Conservation (phyloP, 768 basidiomycete species). For the Rhodotorula sphaerocarpa region DNA sequence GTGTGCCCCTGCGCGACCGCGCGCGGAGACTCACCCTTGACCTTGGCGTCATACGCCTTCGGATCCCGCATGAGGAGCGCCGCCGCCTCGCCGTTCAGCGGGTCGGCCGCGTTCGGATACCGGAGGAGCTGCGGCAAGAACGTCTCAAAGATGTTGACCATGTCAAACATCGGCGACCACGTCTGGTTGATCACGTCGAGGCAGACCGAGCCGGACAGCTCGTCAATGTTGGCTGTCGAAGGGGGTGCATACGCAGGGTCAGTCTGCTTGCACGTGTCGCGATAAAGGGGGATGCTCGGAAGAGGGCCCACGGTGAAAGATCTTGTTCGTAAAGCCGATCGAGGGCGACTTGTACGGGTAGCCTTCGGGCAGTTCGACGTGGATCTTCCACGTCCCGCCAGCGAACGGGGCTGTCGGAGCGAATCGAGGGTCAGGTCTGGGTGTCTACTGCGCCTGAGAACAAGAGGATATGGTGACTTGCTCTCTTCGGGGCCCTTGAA, state of each 20-base stretch:
- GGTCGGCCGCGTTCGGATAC: conserved; percentile 97
- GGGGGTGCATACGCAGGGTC: too few relatives aligned
- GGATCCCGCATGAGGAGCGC: conserved; percentile 95
- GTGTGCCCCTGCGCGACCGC: too few relatives aligned
- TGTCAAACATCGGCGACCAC: conserved; percentile 99
- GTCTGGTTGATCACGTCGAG: conserved; percentile 98
- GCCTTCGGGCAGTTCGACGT: conserved; percentile 95
- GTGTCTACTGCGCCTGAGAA: too few relatives aligned
- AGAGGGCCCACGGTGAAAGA: conserved; percentile 44
- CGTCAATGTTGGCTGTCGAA: conserved; percentile 74
- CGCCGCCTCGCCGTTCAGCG: conserved; percentile 94
- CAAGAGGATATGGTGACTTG: conserved; percentile 47
- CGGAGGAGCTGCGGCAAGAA: conserved; percentile 94
- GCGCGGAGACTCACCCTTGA: conserved; percentile 59
- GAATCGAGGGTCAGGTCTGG: neutral
- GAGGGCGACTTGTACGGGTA: conserved; percentile 98
- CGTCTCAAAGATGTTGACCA: conserved; percentile 99
- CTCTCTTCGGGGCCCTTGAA: conserved; percentile 93
- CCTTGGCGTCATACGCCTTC: conserved; percentile 86
- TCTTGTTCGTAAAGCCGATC: conserved; percentile 99
- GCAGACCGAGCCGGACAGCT: conserved; percentile 94
- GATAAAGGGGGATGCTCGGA: neutral
- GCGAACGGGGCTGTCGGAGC: conserved; percentile 71
- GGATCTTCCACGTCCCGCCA: conserved; percentile 98
- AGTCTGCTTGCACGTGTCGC: too few relatives aligned